phyloP scores from a whole-genome alignment of 163 green algal species.

The Volvox carteri region DNA sequence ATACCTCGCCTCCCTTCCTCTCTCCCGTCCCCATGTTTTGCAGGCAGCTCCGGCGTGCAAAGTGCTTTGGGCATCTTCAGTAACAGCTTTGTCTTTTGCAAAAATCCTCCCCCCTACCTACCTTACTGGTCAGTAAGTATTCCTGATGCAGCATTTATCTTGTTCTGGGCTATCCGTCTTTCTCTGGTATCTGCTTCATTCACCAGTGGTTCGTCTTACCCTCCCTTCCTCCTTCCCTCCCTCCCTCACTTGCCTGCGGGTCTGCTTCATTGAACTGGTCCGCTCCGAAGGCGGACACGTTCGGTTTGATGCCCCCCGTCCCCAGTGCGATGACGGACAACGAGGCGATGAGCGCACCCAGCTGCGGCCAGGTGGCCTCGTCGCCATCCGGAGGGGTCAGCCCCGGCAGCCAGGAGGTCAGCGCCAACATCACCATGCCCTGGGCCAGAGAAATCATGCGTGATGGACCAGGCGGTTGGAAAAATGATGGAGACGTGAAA shows the following conservation, averaged over 20 bases:
- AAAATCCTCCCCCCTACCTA: too few relatives aligned
- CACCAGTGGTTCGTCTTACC: too few relatives aligned
- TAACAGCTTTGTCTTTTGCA: too few relatives aligned
- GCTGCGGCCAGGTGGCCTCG: slow-evolving; percentile 72
- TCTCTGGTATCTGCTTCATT: too few relatives aligned
- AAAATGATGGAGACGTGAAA: too few relatives aligned
- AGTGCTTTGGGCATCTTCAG: too few relatives aligned
- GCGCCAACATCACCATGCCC: slow-evolving; percentile 84
- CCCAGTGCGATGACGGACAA: slow-evolving; percentile 71
- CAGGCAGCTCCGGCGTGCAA: too few relatives aligned
- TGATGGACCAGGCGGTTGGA: background rate
- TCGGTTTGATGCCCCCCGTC: slow-evolving; percentile 97
- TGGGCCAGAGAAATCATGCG: background rate
- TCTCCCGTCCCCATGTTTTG: background rate
- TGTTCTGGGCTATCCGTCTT: too few relatives aligned
- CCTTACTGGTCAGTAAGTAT: too few relatives aligned
- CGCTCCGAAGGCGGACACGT: slow-evolving; percentile 96
- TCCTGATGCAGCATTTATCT: too few relatives aligned
- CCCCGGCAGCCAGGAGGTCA: slow-evolving; percentile 75
- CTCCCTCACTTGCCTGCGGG: slow-evolving; percentile 46
- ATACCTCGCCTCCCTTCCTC: background rate
- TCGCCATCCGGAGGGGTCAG: slow-evolving; percentile 68
- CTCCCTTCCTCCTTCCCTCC: too few relatives aligned
- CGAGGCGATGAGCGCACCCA: slow-evolving; percentile 50
- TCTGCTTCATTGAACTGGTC: slow-evolving; percentile 95